Percentiles rank a stretch among this genome's conserved stretches.
These are phyloP conservation scores for Eucalyptus shirleyi DNA, from an alignment of 345 rosid genomes.

Conservation along the genomic window DNA sequence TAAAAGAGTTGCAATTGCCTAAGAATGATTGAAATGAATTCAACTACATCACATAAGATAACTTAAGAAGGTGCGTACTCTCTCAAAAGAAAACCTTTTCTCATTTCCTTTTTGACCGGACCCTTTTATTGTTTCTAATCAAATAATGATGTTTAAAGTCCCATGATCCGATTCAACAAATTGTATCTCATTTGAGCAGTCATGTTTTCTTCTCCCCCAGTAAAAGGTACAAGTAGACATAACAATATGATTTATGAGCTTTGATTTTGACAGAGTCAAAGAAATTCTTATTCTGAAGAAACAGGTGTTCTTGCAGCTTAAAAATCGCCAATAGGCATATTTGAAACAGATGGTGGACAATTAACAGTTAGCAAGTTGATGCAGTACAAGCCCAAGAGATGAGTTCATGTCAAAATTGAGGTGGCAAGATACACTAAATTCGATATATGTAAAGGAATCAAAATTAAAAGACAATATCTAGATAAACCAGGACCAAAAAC, in stretches of 20 bases:
- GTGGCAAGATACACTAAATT: not conserved
- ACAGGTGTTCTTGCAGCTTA: not conserved
- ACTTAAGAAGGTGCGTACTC: not conserved
- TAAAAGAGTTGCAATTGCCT: not conserved
- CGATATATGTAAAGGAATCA: not conserved
- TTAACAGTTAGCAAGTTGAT: not conserved
- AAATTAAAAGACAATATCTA: not conserved
- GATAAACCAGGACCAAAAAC: not conserved
- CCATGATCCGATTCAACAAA: not conserved
- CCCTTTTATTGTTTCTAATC: not conserved
- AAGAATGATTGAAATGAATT: not conserved
- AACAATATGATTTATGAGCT: not conserved
- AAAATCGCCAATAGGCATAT: not conserved
- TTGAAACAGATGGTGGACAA: not conserved
- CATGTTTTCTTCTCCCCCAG: not conserved
- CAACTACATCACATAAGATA: not conserved
- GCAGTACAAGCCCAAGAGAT: not conserved
- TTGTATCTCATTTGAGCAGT: not conserved
- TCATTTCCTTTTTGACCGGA: not conserved
- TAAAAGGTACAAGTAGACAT: not conserved
- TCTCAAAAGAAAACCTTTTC: not conserved
- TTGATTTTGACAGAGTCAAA: not conserved
- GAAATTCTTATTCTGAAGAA: not conserved
- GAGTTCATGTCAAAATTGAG: not conserved
- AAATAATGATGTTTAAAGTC: not conserved